Evolutionary conservation across 176 grass and related monocot species (phyloP).

Genomic region (Areca catechu): DNA sequence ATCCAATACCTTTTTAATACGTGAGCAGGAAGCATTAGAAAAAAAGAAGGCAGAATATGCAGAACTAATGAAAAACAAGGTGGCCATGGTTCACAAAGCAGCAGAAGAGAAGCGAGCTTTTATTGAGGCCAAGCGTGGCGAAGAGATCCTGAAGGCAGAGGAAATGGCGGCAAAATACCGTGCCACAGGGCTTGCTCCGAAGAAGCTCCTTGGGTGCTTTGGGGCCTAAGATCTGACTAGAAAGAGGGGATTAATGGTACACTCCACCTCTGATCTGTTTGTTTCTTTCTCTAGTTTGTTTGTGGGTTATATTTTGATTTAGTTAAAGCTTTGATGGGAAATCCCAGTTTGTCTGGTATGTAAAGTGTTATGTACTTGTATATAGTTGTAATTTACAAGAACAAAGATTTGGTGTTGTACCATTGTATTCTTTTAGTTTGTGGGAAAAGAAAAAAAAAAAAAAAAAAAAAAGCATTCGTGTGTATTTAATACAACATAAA

Average conservation of each 20-base stretch:
- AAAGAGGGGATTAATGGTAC: neutral
- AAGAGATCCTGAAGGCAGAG: conserved; percentile 40
- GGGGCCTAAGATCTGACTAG: conserved; percentile 17
- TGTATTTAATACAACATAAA: too few relatives aligned
- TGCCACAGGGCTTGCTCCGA: conserved; percentile 35
- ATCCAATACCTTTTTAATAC: neutral
- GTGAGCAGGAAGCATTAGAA: conserved; percentile 54
- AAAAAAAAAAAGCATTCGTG: too few relatives aligned
- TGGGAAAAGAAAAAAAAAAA: too few relatives aligned
- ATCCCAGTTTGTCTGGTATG: neutral
- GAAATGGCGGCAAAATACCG: conserved; percentile 42
- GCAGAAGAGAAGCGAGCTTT: conserved; percentile 58
- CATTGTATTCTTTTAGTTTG: neutral
- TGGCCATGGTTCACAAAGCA: conserved; percentile 30
- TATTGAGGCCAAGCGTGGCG: conserved; percentile 28
- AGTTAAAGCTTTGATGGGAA: neutral
- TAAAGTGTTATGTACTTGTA: neutral
- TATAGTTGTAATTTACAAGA: conserved; percentile 1
- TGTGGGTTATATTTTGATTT: neutral
- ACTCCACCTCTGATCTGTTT: neutral
- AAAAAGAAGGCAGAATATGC: conserved; percentile 40
- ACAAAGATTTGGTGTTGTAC: neutral
- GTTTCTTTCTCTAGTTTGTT: neutral
- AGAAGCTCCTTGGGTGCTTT: conserved; percentile 29
- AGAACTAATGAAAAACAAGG: conserved; percentile 52